phyloP scores from a whole-genome alignment of 345 rosid genomes.

The Arabis alpina region DNA sequence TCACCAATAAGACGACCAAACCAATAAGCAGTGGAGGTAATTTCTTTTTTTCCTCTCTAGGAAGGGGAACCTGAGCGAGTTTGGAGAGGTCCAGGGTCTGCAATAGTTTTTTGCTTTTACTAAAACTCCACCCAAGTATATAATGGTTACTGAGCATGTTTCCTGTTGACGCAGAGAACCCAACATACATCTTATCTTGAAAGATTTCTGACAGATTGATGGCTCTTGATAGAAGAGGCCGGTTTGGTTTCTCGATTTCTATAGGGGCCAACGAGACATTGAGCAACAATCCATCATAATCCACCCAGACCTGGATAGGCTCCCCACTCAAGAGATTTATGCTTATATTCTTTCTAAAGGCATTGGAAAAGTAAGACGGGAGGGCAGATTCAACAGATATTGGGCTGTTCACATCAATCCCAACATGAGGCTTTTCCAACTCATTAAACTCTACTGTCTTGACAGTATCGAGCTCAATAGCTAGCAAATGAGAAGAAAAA shows the following conservation, averaged over 20 bases:
- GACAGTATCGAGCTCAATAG: slow-evolving; percentile 63
- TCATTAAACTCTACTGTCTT: slow-evolving; percentile 40
- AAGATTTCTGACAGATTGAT: slow-evolving; percentile 48
- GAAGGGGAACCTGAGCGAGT: slow-evolving; percentile 54
- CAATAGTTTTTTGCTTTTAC: slow-evolving; percentile 31
- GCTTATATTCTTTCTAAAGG: slow-evolving; percentile 14
- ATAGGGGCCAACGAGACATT: slow-evolving; percentile 49
- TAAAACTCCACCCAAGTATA: slow-evolving; percentile 66
- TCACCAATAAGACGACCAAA: slow-evolving; percentile 4
- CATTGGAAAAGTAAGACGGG: background rate
- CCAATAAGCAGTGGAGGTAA: slow-evolving; percentile 19
- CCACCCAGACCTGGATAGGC: slow-evolving; percentile 59
- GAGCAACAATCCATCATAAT: slow-evolving; percentile 47
- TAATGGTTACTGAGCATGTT: slow-evolving; percentile 42
- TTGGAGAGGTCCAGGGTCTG: slow-evolving; percentile 43
- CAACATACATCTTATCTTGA: slow-evolving; percentile 48
- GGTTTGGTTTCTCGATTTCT: slow-evolving; percentile 34
- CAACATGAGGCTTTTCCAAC: slow-evolving; percentile 50
- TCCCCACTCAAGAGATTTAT: slow-evolving; percentile 44
- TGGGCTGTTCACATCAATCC: slow-evolving; percentile 26
- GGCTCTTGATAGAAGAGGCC: slow-evolving; percentile 49
- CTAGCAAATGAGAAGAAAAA: slow-evolving; percentile 49
- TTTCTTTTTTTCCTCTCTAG: slow-evolving; percentile 23
- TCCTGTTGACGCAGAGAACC: slow-evolving; percentile 61
- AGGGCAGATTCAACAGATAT: slow-evolving; percentile 3